phyloP scores from a whole-genome alignment of 1,139 yeast genomes.

The Zhuliangozyma parablackwelliae region DNA sequence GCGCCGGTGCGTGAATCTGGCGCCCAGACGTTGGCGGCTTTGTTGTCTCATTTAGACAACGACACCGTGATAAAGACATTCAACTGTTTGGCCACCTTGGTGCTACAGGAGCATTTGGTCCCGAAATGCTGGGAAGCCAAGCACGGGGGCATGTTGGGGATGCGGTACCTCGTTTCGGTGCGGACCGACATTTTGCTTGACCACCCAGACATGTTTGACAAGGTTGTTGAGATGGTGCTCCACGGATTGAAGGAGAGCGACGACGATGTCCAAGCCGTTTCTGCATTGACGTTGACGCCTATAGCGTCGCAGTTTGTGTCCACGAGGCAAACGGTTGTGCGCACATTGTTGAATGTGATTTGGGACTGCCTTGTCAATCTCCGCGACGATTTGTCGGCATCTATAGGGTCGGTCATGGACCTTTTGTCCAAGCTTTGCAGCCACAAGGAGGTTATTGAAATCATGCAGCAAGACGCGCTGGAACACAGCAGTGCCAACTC shows the following conservation, averaged over 20 bases:
- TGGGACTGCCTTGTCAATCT: constrained; percentile 86
- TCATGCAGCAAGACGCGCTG: constrained; percentile 62
- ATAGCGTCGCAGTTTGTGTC: constrained; percentile 80
- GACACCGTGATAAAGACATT: constrained; percentile 59
- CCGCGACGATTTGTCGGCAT: constrained; percentile 88
- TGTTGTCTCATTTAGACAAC: constrained; percentile 62
- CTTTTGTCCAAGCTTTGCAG: constrained; percentile 82
- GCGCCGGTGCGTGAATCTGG: constrained; percentile 98
- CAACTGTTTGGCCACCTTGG: constrained; percentile 60
- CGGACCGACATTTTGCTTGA: constrained; percentile 70
- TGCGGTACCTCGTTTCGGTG: constrained; percentile 87
- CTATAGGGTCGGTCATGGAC: constrained; percentile 96
- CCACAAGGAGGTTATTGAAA: constrained; percentile 69
- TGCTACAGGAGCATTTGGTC: constrained; percentile 58
- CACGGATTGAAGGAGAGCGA: constrained; percentile 82
- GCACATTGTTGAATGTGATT: constrained; percentile 64
- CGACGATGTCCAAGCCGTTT: constrained; percentile 96
- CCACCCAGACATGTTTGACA: constrained; percentile 57
- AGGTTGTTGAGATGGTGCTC: constrained; percentile 78
- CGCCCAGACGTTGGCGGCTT: constrained; percentile 91
- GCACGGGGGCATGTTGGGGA: constrained; percentile 96
- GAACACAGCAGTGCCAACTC: constrained; percentile 42
- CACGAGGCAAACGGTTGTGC: constrained; percentile 56
- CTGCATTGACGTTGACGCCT: constrained; percentile 90
- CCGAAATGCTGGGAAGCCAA: constrained; percentile 86